Evolutionary conservation across 176 grass and related monocot species (phyloP), one percentile per base, ranked within the genome.

Genomic region (Raddia guianensis): DNA sequence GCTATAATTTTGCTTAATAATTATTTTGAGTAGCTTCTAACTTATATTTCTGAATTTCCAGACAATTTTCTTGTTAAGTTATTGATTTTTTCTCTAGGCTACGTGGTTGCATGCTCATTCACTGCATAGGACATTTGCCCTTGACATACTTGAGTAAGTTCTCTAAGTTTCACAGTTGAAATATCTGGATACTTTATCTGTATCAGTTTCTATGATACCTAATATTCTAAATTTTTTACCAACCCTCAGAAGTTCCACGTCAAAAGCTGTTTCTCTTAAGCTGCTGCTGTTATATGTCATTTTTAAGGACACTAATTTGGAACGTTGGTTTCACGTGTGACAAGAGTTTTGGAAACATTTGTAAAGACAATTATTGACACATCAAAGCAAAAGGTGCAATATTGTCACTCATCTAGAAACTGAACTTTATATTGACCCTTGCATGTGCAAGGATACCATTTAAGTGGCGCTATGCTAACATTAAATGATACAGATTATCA

Each of bases 91-190:
- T 44, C 70, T 87, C 42, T 62, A 98, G 95, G 92, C 86, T 72
- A 89, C 37, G 16, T 98, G 95, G 95, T 86, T 98, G 46, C 88
- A 82, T 78, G 87, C 86, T 89, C 79, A 89, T 86, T 98, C 88
- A 45, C 80, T 95, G 50, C 95, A 93, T 74, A 82, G 92, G 84
- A 91, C 91, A 83, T 95, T 98, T 91, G 78, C 88, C 84, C 95
- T 98, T 79, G 95, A 98, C 88, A 95, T 98, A 82, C 88, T 95
- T 49, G 95, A 98, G 95, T 98, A 87, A 93, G 88, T 75, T 68
- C 43, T 80, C 44, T 80, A 82, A 44, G 58, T 56, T 60, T 10
- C 57, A 72, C 18, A 69, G 72, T 49, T 10, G 52, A 69, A 66
- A 75, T 53, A 8, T 54, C 21, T 13, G 48, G 37, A 9, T 58